phyloP scores from a whole-genome alignment of 1,284 basidiomycete species.

The Taiwanofungus camphoratus region DNA sequence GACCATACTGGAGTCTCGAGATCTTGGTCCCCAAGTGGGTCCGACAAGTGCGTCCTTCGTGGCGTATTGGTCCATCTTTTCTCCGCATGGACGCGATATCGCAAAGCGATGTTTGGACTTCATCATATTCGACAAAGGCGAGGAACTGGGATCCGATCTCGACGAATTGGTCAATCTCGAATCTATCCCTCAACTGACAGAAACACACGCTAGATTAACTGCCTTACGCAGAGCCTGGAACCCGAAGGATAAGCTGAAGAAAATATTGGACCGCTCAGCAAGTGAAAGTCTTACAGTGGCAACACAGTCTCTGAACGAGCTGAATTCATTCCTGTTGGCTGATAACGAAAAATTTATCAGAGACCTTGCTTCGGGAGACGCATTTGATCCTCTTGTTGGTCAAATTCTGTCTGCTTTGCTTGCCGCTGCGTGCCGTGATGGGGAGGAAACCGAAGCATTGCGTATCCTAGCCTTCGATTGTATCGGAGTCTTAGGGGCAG shows the following conservation, averaged over 20 bases:
- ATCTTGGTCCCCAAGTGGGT: conserved; percentile 84
- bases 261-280: conserved; percentile 69
- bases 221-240: conserved; percentile 46
- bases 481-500: conserved; percentile 89
- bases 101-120: conserved; percentile 66
- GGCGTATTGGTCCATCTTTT: conserved; percentile 71
- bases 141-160: conserved; percentile 49
- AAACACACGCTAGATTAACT: conserved; percentile 43
- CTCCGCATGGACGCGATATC: conserved; percentile 42
- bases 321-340: conserved; percentile 58
- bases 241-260: conserved; percentile 52
- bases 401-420: conserved; percentile 70
- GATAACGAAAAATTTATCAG: conserved; percentile 52
- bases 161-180: conserved; percentile 80
- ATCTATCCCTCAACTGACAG: conserved; percentile 60
- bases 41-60: conserved; percentile 86
- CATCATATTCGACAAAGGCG: conserved; percentile 63
- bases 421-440: conserved; percentile 70
- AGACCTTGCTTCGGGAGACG: conserved; percentile 72
- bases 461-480: conserved; percentile 81
- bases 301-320: conserved; percentile 71
- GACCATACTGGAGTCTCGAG: conserved; percentile 58
- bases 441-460: conserved; percentile 66
- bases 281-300: conserved; percentile 85
- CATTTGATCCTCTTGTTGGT: conserved; percentile 79